A percentile compares a stretch with the other conserved stretches of the same genome.
Evolutionary conservation across 2,329 filamentous ascomycete species (phyloP).

Genomic region (Lojkania enalia): DNA sequence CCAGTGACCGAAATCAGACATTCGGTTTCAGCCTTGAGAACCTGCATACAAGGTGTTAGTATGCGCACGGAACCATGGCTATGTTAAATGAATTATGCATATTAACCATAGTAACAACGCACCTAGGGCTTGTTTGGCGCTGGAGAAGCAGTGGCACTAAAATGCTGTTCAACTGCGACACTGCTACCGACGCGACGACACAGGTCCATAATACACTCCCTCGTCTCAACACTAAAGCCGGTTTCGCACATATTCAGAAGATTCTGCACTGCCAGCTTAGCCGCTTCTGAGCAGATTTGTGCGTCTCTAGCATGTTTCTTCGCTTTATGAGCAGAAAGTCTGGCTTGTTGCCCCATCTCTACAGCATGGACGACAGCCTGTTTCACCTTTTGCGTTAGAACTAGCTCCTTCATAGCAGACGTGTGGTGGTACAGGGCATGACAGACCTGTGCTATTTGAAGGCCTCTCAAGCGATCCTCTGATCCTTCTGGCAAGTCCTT

Average conservation of each 20-base stretch:
- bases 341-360: conserved; percentile 23
- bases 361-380: conserved; percentile 27
- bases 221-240: not conserved
- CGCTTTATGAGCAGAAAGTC: conserved; percentile 21
- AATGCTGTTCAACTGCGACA: no score
- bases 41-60: no score
- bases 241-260: not conserved
- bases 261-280: conserved; percentile 3
- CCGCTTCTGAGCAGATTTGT: conserved; percentile 20
- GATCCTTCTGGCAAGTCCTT: conserved; percentile 11
- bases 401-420: conserved; percentile 7
- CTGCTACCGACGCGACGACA: not conserved
- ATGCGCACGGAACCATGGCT: no score
- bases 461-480: conserved; percentile 19
- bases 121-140: no score
- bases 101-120: no score
- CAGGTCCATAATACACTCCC: conserved; percentile 2
- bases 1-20: no score
- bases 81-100: no score
- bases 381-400: no score
- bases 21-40: no score
- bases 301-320: conserved; percentile 27
- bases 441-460: conserved; percentile 34
- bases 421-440: conserved; percentile 3
- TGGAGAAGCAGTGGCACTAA: no score